A percentile compares a stretch with the other conserved stretches of the same genome.
These are phyloP conservation scores for Plasmodium relictum DNA, from an alignment of 169 alveolate species.

Conservation along the genomic window DNA sequence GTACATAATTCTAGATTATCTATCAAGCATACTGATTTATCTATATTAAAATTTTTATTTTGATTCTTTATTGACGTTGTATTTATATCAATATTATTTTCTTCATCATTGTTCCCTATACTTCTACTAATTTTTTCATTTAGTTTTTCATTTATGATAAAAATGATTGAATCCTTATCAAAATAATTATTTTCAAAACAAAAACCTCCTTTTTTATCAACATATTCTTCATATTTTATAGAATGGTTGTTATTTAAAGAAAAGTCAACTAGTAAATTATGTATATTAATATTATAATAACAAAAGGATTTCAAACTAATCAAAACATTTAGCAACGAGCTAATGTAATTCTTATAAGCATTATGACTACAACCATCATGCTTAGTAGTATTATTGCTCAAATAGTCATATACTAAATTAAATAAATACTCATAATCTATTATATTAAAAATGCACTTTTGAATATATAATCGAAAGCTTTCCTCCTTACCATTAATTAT, in stretches of 20 bases:
- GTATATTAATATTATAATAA: conserved; percentile 67
- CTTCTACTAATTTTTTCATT: not conserved
- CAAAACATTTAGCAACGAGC: conserved; percentile 21
- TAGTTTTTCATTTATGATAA: not conserved
- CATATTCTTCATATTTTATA: conserved; percentile 59
- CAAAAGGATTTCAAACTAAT: conserved; percentile 38
- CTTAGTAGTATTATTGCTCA: conserved; percentile 18
- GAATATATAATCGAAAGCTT: conserved; percentile 68
- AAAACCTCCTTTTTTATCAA: conserved; percentile 7
- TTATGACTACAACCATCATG: conserved; percentile 59
- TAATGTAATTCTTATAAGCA: conserved; percentile 48
- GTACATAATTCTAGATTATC: conserved; percentile 47
- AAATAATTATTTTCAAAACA: not conserved
- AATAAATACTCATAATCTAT: conserved; percentile 66
- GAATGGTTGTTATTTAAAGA: conserved; percentile 48
- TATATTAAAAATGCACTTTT: conserved; percentile 47
- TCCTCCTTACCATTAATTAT: conserved; percentile 59
- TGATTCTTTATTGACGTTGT: not conserved
- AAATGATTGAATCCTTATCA: not conserved
- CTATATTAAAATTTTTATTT: conserved; percentile 9
- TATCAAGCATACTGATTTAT: conserved; percentile 5
- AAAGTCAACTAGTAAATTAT: conserved; percentile 51
- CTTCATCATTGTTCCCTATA: not conserved
- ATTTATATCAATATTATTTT: not conserved
- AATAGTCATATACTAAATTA: conserved; percentile 50